Percentiles rank a stretch among this genome's conserved stretches.
Evolutionary conservation across 805 yeast genomes (phyloP).

Genomic region (Saturnispora halmiae): DNA sequence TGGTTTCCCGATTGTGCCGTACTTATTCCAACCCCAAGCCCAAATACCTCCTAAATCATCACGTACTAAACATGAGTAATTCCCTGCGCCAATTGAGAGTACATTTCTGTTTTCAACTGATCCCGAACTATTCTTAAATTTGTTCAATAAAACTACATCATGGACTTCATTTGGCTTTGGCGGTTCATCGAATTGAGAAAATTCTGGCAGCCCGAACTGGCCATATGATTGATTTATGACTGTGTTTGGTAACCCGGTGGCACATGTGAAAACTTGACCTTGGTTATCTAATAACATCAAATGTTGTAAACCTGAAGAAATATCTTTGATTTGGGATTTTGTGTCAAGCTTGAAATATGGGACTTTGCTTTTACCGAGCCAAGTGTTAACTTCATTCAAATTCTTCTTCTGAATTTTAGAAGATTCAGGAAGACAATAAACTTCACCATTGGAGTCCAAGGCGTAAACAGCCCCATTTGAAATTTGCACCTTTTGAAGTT

Average conservation of each 20-base stretch:
- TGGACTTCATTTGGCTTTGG: slow-evolving; percentile 41
- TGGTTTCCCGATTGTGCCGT: slow-evolving; percentile 76
- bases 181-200: slow-evolving; percentile 52
- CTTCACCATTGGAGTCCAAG: slow-evolving; percentile 39
- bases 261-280: slow-evolving; percentile 54
- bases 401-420: slow-evolving; percentile 17
- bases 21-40: slow-evolving; percentile 78
- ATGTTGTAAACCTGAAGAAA: slow-evolving; percentile 58
- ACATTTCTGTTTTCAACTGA: slow-evolving; percentile 36
- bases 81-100: slow-evolving; percentile 61
- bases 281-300: slow-evolving; percentile 49
- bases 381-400: slow-evolving; percentile 9
- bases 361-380: slow-evolving; percentile 14
- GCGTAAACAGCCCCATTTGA: slow-evolving; percentile 50
- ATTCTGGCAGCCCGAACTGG: slow-evolving; percentile 74
- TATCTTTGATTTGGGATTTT: slow-evolving; percentile 28
- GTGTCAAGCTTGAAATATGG: slow-evolving; percentile 16
- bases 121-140: slow-evolving; percentile 26
- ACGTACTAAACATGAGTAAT: slow-evolving; percentile 60
- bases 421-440: slow-evolving; percentile 29
- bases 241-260: slow-evolving; percentile 39
- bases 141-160: slow-evolving; percentile 52
- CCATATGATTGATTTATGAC: slow-evolving; percentile 48
- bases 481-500: slow-evolving; percentile 35
- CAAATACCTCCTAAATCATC: slow-evolving; percentile 62